Conservation (phyloP, 371 early-diverging fungal species). For the Mucor piriformis region DNA sequence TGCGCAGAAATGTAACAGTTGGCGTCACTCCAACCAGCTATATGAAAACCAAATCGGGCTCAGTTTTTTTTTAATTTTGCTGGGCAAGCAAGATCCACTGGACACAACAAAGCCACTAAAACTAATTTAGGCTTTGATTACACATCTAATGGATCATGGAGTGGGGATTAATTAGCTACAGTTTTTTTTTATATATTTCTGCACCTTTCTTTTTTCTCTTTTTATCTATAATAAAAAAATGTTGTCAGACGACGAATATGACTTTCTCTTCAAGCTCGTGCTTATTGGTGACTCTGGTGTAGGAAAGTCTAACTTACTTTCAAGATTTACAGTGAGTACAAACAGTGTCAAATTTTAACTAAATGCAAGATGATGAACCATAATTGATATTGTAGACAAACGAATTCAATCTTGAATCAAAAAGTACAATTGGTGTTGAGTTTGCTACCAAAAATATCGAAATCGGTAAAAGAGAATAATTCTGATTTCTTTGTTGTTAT, state of each 20-base stretch:
- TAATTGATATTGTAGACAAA: slow-evolving; percentile 58
- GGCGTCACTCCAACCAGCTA: background rate
- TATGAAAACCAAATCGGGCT: background rate
- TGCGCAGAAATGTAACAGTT: background rate
- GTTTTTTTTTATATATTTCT: slow-evolving; percentile 2
- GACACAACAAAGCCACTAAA: slow-evolving; percentile 25
- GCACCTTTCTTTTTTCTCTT: background rate
- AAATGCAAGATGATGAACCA: background rate
- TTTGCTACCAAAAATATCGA: slow-evolving; percentile 57
- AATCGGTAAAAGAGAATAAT: slow-evolving; percentile 77
- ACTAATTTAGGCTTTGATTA: slow-evolving; percentile 11
- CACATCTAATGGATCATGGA: background rate
- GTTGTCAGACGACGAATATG: slow-evolving; percentile 48
- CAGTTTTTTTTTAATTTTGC: background rate
- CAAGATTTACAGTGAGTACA: slow-evolving; percentile 40
- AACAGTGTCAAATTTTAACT: background rate
- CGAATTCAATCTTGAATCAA: slow-evolving; percentile 97
- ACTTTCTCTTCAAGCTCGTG: slow-evolving; percentile 55
- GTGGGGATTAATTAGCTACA: background rate
- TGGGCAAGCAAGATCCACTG: background rate
- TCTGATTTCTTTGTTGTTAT: background rate
- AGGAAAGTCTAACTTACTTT: slow-evolving; percentile 52
- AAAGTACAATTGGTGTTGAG: slow-evolving; percentile 95
- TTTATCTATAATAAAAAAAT: slow-evolving; percentile 9
- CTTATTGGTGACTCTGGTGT: slow-evolving; percentile 54